Percentiles rank a stretch among this genome's conserved stretches.
These are phyloP conservation scores for Dipteronia dyeriana DNA, from an alignment of 345 rosid genomes.

Conservation along the genomic window DNA sequence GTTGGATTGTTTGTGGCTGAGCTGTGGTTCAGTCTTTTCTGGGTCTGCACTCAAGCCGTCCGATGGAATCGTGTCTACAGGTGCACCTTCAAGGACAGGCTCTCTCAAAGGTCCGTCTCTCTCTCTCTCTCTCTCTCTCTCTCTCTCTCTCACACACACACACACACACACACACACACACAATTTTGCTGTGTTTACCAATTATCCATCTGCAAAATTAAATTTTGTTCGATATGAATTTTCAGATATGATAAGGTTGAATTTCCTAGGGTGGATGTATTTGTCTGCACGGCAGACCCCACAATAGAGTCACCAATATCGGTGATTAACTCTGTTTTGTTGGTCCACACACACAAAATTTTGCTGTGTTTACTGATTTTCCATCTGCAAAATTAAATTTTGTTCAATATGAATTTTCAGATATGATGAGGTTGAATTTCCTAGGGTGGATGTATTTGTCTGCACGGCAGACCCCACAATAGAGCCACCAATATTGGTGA, in stretches of 20 bases:
- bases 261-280: constrained; percentile 61
- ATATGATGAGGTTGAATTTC: constrained; percentile 37
- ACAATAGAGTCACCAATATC: constrained; percentile 66
- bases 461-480: constrained; percentile 71
- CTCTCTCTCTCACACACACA: too few species aligned
- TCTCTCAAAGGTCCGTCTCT: constrained; percentile 43
- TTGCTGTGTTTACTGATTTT: too few species aligned
- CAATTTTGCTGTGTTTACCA: too few species aligned
- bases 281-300: constrained; percentile 77
- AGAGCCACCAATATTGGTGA: constrained; percentile 79
- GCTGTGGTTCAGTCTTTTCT: constrained; percentile 55
- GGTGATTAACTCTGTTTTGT: constrained; percentile 68
- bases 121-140: too few species aligned
- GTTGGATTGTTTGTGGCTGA: constrained; percentile 50
- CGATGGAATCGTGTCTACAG: constrained; percentile 43
- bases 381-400: too few species aligned
- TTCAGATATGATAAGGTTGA: constrained; percentile 26
- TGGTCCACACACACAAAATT: constrained; percentile 21
- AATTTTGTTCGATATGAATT: too few species aligned
- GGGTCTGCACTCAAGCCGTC: constrained; percentile 44
- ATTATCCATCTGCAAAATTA: too few species aligned
- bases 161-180: too few species aligned
- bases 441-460: constrained; percentile 63
- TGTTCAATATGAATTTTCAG: background rate
- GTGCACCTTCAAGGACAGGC: constrained; percentile 47